Base-by-base conservation (phyloP, 495 filamentous ascomycete species). In the Aspergillus cavernicola region DNA sequence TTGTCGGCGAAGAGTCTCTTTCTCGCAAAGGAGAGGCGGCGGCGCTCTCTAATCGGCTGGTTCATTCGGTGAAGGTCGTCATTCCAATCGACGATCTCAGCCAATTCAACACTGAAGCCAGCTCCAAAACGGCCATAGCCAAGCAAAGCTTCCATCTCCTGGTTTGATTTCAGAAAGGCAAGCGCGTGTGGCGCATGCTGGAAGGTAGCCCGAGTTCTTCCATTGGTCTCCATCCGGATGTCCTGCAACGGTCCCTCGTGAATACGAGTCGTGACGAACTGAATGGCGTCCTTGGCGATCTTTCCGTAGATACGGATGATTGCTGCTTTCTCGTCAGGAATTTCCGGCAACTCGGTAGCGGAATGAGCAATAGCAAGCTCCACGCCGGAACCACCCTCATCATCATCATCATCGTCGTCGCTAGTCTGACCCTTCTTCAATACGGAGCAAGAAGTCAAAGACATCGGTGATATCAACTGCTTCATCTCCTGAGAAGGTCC, bases 21-120 rank as follows among this genome's bases (percentile, higher is more conserved):
- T 29, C 65, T 55, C 4, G 65, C 68, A 58, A 69, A 71, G 13
- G 68, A 67, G 13, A 71, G 58, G 44, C 68, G 68, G 13, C 68
- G 68, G 13, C 68, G 66, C 41, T 71, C 68, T n/a, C 64, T 59
- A 35, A 58, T 55, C 4, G 67, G 67, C 54, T 66, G 62, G 20
- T 62, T 63, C 68, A 71, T 71, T 22, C 62, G 60, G 23, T 57
- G 57, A 46, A 60, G 59, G 22, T 66, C 63, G 11, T 66, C 66
- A 39, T 64, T 66, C 66, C 64, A 68, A 44, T 65, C 58, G 19
- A 64, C 53, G 12, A 63, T 49, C 53, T 64, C 56, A 6, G 54
- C 59, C 38, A 70, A 28, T 28, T 63, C 62, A 26, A 67, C 55
- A 8, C 41, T 39, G 26, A 64, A 65, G 23, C 61, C 62, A n/a